These are phyloP conservation scores for Helianthus annuus DNA, from an alignment of 129 eudicot genomes.

Conservation along the genomic window DNA sequence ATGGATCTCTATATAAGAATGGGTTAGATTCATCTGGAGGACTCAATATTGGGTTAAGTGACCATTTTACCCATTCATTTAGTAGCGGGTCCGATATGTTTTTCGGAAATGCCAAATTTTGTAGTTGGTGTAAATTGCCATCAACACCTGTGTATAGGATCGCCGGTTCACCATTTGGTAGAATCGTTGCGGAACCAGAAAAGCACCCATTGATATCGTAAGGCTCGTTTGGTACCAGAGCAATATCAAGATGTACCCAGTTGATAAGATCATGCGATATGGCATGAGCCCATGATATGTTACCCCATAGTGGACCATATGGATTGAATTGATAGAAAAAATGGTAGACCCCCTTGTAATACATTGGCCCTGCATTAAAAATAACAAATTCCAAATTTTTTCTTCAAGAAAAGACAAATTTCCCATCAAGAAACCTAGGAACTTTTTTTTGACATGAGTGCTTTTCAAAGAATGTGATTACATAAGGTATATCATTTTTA, in stretches of 20 bases:
- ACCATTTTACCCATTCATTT: slow-evolving; percentile 54
- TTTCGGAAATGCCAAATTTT: slow-evolving; percentile 63
- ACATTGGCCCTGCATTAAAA: slow-evolving; percentile 52
- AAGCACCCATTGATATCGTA: slow-evolving; percentile 58
- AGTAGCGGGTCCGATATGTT: slow-evolving; percentile 53
- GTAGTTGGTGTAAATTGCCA: slow-evolving; percentile 40
- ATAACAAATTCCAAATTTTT: not conserved
- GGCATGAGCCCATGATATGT: slow-evolving; percentile 72
- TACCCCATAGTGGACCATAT: slow-evolving; percentile 52
- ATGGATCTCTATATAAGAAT: slow-evolving; percentile 51
- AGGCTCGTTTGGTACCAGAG: slow-evolving; percentile 45
- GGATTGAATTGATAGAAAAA: slow-evolving; percentile 80
- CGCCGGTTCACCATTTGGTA: slow-evolving; percentile 39
- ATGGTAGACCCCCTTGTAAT: slow-evolving; percentile 65
- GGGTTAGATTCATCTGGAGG: slow-evolving; percentile 30
- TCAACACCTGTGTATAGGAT: slow-evolving; percentile 69
- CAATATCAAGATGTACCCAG: slow-evolving; percentile 50
- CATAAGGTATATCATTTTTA: too few relatives aligned
- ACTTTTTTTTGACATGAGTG: too few relatives aligned
- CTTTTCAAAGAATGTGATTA: too few relatives aligned
- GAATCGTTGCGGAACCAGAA: slow-evolving; percentile 69
- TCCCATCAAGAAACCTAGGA: not conserved
- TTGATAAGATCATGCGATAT: slow-evolving; percentile 59
- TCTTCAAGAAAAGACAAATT: not conserved
- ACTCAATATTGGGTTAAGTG: slow-evolving; percentile 48